Evolutionary conservation across 2,329 filamentous ascomycete genomes (phyloP).

Genomic region (Neurospora sp.): DNA sequence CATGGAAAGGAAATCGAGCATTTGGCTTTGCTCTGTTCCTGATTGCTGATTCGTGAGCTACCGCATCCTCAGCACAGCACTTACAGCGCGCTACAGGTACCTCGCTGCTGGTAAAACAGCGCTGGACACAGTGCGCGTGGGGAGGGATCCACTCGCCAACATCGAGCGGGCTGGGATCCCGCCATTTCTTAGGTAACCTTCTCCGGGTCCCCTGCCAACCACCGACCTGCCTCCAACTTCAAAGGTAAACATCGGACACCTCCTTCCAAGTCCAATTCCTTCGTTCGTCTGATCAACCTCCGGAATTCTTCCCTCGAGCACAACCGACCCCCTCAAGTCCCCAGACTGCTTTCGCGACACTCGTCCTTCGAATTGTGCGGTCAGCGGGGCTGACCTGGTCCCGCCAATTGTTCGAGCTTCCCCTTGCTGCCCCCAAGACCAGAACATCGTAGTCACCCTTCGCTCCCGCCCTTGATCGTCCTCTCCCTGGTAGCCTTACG

Average conservation of each 20-base stretch:
- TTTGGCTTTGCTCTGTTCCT: not conserved
- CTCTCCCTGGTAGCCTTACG: not conserved
- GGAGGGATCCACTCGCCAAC: not conserved
- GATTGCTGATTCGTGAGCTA: not conserved
- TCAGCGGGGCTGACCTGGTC: not conserved
- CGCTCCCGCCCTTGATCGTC: not conserved
- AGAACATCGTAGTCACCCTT: not conserved
- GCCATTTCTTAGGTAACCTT: constrained; percentile 5
- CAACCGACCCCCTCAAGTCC: not conserved
- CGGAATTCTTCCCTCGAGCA: not conserved
- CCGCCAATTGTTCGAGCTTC: constrained; percentile 1
- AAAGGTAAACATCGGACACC: not conserved
- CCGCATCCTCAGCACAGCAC: not conserved
- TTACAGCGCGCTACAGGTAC: not conserved
- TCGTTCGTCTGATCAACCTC: not conserved
- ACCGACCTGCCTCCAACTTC: not conserved
- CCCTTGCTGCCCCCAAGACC: not conserved
- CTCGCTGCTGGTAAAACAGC: not conserved
- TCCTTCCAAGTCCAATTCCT: not conserved
- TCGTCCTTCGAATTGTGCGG: not conserved
- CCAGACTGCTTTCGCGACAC: not conserved
- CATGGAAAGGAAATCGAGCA: not conserved
- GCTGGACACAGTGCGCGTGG: not conserved
- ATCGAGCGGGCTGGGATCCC: not conserved
- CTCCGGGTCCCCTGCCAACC: not conserved